phyloP scores from a whole-genome alignment of 345 rosid species.

The Arabidopsis arenosa region DNA sequence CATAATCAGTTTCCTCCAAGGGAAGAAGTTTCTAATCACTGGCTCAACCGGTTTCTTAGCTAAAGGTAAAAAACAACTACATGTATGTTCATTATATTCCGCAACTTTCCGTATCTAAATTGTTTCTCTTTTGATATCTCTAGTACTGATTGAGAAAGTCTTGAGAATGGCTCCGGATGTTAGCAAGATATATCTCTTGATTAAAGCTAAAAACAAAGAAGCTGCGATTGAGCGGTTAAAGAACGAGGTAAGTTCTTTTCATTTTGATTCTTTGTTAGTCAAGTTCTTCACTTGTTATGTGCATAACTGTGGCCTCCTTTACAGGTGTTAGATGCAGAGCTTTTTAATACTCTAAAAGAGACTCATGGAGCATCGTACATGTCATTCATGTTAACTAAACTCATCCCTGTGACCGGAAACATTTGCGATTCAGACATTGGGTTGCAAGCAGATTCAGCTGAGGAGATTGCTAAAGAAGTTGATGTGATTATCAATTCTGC shows the following conservation, averaged over 20 bases:
- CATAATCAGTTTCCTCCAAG: constrained; percentile 78
- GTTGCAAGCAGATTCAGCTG: constrained; percentile 62
- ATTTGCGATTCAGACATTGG: constrained; percentile 74
- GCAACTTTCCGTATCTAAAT: neutral
- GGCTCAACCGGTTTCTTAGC: constrained; percentile 97
- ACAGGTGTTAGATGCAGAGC: constrained; percentile 80
- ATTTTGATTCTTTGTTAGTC: constrained; percentile 5
- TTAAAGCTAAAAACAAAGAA: constrained; percentile 77
- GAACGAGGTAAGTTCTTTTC: constrained; percentile 60
- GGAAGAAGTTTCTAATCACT: constrained; percentile 73
- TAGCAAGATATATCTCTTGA: constrained; percentile 81
- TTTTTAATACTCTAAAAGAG: constrained; percentile 74
- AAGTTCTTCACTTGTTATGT: neutral
- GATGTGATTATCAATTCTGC: constrained; percentile 81
- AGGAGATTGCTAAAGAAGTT: constrained; percentile 62
- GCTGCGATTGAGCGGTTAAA: constrained; percentile 75
- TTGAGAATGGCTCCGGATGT: constrained; percentile 83
- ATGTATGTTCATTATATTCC: neutral
- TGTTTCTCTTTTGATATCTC: neutral
- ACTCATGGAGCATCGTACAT: constrained; percentile 77
- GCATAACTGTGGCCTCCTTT: constrained; percentile 31
- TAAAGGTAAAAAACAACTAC: constrained; percentile 57
- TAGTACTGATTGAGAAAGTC: constrained; percentile 93
- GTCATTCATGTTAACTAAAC: constrained; percentile 78
- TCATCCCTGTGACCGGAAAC: constrained; percentile 82